phyloP scores from a whole-genome alignment of 352 stramenopile species.

The Phytophthora pisi region DNA sequence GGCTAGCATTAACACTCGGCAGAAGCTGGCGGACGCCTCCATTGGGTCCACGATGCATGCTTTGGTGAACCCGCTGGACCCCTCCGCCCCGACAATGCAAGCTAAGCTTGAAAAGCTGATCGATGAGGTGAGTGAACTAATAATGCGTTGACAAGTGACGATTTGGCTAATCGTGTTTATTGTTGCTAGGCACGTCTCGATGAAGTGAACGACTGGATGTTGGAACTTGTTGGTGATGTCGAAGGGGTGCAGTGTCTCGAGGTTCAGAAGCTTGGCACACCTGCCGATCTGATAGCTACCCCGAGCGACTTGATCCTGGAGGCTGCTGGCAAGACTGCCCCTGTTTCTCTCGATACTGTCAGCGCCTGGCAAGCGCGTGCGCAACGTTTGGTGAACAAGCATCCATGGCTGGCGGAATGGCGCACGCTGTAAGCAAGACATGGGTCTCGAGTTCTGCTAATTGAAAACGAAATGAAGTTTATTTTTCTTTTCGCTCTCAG shows the following conservation, averaged over 20 bases:
- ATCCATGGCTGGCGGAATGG: conserved; percentile 80
- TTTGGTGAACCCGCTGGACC: conserved; percentile 45
- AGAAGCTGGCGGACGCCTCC: conserved; percentile 61
- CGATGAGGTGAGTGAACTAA: conserved; percentile 46
- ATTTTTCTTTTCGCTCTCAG: conserved; percentile 35
- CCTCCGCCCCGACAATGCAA: conserved; percentile 45
- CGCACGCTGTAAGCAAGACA: conserved; percentile 56
- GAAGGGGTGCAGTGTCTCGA: conserved; percentile 62
- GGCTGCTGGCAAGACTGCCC: conserved; percentile 29
- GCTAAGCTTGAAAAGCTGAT: conserved; percentile 61
- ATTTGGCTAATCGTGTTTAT: conserved; percentile 11
- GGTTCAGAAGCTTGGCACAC: conserved; percentile 81
- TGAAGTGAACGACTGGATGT: conserved; percentile 83
- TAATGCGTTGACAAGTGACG: background rate
- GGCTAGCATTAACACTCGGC: conserved; percentile 54
- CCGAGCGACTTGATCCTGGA: conserved; percentile 71
- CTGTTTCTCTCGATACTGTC: conserved; percentile 44
- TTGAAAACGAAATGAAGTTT: conserved; percentile 36
- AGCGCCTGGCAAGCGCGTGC: conserved; percentile 58
- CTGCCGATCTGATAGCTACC: conserved; percentile 73
- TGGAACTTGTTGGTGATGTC: conserved; percentile 61
- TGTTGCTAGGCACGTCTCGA: conserved; percentile 63
- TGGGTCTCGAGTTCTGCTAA: background rate
- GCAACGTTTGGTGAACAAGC: conserved; percentile 41
- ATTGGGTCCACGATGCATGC: conserved; percentile 31